A percentile compares a stretch with the other conserved stretches of the same genome.
Evolutionary conservation across 345 rosid genomes (phyloP).

Genomic region (Sonneratia caseolaris): DNA sequence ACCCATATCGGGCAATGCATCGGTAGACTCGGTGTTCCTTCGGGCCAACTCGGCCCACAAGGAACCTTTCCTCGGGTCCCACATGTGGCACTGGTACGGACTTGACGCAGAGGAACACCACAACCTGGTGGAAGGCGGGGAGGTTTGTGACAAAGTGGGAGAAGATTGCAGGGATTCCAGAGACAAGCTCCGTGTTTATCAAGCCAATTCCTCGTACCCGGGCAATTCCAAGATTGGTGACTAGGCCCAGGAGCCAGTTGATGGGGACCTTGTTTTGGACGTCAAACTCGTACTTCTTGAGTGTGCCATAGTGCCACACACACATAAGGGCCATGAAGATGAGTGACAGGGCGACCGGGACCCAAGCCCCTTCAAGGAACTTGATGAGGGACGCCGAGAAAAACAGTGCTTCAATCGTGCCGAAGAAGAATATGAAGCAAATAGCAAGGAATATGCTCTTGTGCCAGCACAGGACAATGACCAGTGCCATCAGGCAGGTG

Average conservation of each 20-base stretch:
- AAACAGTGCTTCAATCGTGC: conserved; percentile 75
- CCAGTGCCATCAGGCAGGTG: conserved; percentile 85
- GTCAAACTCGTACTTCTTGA: conserved; percentile 80
- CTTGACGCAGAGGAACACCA: conserved; percentile 86
- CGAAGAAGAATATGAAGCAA: conserved; percentile 68
- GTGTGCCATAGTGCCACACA: conserved; percentile 89
- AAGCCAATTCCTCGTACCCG: conserved; percentile 86
- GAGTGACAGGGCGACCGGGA: conserved; percentile 68
- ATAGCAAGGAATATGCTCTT: conserved; percentile 53
- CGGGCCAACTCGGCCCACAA: conserved; percentile 83
- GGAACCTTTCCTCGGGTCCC: conserved; percentile 76
- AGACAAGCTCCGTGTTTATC: conserved; percentile 84
- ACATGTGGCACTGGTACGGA: conserved; percentile 95
- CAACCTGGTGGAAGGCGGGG: conserved; percentile 95
- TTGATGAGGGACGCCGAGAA: conserved; percentile 97
- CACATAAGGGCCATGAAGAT: conserved; percentile 71
- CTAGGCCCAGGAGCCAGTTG: conserved; percentile 76
- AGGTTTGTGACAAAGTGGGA: conserved; percentile 97
- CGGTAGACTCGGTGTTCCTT: conserved; percentile 70
- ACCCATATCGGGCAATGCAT: conserved; percentile 92
- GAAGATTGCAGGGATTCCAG: conserved; percentile 90
- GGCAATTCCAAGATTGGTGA: conserved; percentile 74
- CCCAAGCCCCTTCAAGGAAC: conserved; percentile 97
- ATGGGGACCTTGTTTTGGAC: conserved; percentile 89
- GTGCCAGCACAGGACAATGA: conserved; percentile 86